Evolutionary conservation across 768 basidiomycete species (phyloP).

Genomic region (Leccinum fibrillosum): DNA sequence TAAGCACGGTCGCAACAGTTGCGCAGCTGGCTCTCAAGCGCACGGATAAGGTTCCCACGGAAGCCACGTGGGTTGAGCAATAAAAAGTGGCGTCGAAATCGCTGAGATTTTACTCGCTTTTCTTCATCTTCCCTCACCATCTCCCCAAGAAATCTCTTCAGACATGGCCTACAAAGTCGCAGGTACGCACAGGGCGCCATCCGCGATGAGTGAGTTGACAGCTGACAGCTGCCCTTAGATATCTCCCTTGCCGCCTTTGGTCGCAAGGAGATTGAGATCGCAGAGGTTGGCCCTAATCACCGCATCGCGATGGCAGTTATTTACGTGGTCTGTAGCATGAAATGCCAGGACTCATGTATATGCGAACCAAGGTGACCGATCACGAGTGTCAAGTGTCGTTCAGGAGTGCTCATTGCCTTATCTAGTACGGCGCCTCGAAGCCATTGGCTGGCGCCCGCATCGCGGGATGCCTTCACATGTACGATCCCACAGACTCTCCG

Average conservation of each 20-base stretch:
- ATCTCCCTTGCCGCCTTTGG: constrained; percentile 98
- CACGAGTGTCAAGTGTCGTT: constrained; percentile 3
- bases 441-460: constrained; percentile 94
- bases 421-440: constrained; percentile 73
- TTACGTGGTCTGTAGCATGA: constrained; percentile 56
- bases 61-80: constrained; percentile 27
- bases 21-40: constrained; percentile 12
- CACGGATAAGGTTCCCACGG: constrained; percentile 24
- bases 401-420: constrained; percentile 6
- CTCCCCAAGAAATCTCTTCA: constrained; percentile 10
- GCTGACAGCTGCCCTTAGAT: constrained; percentile 43
- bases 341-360: constrained; percentile 95
- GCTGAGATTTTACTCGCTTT: constrained; percentile 13
- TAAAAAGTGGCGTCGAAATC: constrained; percentile 24
- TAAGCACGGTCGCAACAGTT: not conserved
- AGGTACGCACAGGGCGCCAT: constrained; percentile 42
- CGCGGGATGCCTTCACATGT: constrained; percentile 98
- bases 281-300: constrained; percentile 64
- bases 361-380: constrained; percentile 71
- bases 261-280: constrained; percentile 99
- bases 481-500: constrained; percentile 20
- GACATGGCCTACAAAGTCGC: constrained; percentile 88
- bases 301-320: constrained; percentile 8
- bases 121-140: constrained; percentile 27
- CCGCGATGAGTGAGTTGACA: not conserved